Evolutionary conservation across 176 grass and related monocot genomes (phyloP), one percentile per base, ranked within the genome.

Genomic region (Urochloa ruziziensis): DNA sequence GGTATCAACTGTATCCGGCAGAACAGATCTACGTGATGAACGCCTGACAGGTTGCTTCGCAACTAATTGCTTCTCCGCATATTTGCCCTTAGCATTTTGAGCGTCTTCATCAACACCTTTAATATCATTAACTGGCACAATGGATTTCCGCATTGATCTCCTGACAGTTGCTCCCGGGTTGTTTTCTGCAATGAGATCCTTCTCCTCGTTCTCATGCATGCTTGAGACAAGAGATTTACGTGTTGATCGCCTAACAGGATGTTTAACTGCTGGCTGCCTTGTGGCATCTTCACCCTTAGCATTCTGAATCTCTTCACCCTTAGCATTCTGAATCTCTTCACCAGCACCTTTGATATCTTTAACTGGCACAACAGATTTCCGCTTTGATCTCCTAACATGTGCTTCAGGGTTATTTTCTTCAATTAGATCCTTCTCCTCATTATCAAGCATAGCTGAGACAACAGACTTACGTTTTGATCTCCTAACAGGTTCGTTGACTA

Each of bases 21-120:
- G 49, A 78, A 66, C 35, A 80, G 77, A 80, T 66, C 66, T 75
- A 4, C 70, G 28, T 44, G 62, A 61, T 82, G 79, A 82, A 27
- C 52, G 24, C 24, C 79, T 77, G n/a, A 40, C 44, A 88, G 80
- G 64, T 71, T 77, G 35, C 24, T 51, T 62, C 14, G 54, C 43
- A 10, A 46, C 46, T 44, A 23, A 44, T 63, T 82, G 65, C 42
- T 70, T 83, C 42, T 32, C 72, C 32, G 33, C 5, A 70, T 63
- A 9, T 16, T 30, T 35, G 5, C 39, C 47, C 58, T 66, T 73
- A 4, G 12, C 32, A 62, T 48, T 61, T 21, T 10, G 30, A 53
- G 67, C 16, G 62, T 66, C 35, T 86, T 79, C 40, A 59, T 18
- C 30, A n/a, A 15, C 72, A 56, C 4, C 29, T 54, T 54, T 24